These are phyloP conservation scores for Erodium trifolium DNA, from an alignment of 441 rosid genomes.

Conservation along the genomic window DNA sequence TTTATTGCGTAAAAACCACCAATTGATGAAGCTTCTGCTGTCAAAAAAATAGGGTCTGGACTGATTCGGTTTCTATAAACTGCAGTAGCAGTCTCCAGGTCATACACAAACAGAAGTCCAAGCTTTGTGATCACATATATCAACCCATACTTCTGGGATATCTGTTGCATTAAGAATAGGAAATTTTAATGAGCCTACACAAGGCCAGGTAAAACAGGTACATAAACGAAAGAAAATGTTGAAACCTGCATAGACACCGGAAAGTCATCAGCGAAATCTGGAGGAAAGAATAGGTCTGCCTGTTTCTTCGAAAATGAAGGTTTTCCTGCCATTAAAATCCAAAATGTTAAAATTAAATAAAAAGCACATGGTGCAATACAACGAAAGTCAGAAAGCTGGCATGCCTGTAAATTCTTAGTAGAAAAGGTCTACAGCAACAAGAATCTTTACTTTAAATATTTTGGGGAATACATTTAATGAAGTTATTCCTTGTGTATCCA, in stretches of 20 bases:
- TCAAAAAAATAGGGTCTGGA: conserved; percentile 98
- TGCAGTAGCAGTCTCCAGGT: conserved; percentile 95
- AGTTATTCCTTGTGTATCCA: not conserved
- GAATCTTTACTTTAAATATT: not conserved
- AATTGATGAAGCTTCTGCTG: conserved; percentile 75
- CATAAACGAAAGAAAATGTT: conserved; percentile 15
- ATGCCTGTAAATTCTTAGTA: not conserved
- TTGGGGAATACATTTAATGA: not conserved
- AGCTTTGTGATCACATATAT: conserved; percentile 95
- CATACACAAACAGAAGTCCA: conserved; percentile 95
- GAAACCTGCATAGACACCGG: too few species aligned
- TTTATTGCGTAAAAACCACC: conserved; percentile 98
- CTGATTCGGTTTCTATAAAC: conserved; percentile 96
- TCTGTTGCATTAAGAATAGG: conserved; percentile 37
- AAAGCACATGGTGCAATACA: not conserved
- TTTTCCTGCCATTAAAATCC: too few species aligned
- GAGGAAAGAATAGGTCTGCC: not conserved
- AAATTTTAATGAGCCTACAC: too few species aligned
- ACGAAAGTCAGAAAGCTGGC: not conserved
- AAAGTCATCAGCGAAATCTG: too few species aligned
- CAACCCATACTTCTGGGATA: conserved; percentile 89
- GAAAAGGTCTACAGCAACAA: not conserved
- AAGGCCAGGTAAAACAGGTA: conserved; percentile 10
- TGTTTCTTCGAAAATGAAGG: too few species aligned
- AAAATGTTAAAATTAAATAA: not conserved